phyloP scores from a whole-genome alignment of 2,329 filamentous ascomycete species.

The Calonectria pseudoreteaudii region DNA sequence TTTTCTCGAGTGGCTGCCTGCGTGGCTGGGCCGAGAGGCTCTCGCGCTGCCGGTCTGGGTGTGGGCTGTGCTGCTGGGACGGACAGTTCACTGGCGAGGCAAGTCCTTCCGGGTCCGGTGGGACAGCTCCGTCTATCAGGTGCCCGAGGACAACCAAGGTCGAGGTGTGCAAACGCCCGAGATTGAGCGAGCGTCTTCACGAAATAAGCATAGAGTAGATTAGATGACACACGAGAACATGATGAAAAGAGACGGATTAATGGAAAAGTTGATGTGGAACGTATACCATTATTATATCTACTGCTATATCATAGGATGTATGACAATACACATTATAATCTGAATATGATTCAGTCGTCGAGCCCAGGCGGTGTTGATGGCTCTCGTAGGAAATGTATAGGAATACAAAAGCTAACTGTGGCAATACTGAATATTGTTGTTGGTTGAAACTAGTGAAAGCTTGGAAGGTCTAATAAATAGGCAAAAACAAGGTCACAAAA shows the following conservation, averaged over 20 bases:
- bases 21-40: constrained; percentile 87
- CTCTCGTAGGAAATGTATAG: background rate
- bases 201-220: constrained; percentile 41
- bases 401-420: background rate
- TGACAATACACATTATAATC: constrained; percentile 29
- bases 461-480: too few species aligned
- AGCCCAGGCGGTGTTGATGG: too few species aligned
- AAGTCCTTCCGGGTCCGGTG: constrained; percentile 83
- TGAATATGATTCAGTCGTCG: constrained; percentile 25
- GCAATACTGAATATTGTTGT: background rate
- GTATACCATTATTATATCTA: constrained; percentile 15
- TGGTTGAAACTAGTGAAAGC: too few species aligned
- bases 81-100: constrained; percentile 89
- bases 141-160: constrained; percentile 30
- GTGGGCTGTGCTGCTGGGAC: constrained; percentile 89
- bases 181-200: constrained; percentile 38
- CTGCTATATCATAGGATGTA: background rate
- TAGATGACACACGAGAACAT: constrained; percentile 27
- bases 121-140: constrained; percentile 80
- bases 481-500: background rate
- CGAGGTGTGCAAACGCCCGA: constrained; percentile 36
- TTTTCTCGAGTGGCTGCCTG: constrained; percentile 78
- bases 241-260: constrained; percentile 3
- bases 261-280: constrained; percentile 9
- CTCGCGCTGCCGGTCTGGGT: constrained; percentile 91